phyloP scores from a whole-genome alignment of 495 filamentous ascomycete species.

The Pseudomonodictys pantanalensis region DNA sequence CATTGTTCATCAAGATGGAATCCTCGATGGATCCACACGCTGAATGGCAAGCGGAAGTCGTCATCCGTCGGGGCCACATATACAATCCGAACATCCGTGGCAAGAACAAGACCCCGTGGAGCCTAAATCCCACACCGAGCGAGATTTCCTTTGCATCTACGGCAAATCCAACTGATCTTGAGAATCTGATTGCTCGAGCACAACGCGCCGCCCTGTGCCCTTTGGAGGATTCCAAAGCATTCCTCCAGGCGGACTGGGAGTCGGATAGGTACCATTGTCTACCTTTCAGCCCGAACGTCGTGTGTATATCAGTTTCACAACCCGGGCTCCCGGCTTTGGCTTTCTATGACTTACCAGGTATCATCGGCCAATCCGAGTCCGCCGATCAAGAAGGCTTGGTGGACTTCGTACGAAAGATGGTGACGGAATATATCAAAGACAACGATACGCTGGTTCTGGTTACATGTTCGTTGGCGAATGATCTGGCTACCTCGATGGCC shows the following conservation, averaged over 20 bases:
- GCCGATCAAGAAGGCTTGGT: slow-evolving; percentile 63
- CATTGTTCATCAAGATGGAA: slow-evolving; percentile 71
- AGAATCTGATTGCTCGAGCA: slow-evolving; percentile 61
- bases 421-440: slow-evolving; percentile 62
- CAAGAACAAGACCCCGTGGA: slow-evolving; percentile 46
- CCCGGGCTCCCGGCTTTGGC: slow-evolving; percentile 66
- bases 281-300: slow-evolving; percentile 74
- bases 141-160: slow-evolving; percentile 47
- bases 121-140: slow-evolving; percentile 36
- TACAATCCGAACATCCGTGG: slow-evolving; percentile 24
- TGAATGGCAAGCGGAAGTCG: slow-evolving; percentile 63
- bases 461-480: slow-evolving; percentile 70
- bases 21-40: slow-evolving; percentile 44
- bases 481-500: slow-evolving; percentile 69
- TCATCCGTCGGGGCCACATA: slow-evolving; percentile 56
- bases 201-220: slow-evolving; percentile 73
- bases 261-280: slow-evolving; percentile 42
- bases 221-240: slow-evolving; percentile 44
- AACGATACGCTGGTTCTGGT: slow-evolving; percentile 69
- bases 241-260: slow-evolving; percentile 35
- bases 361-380: slow-evolving; percentile 64
- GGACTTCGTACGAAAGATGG: slow-evolving; percentile 63
- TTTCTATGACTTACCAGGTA: slow-evolving; percentile 78
- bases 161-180: slow-evolving; percentile 49
- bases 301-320: slow-evolving; percentile 68